Conservation (phyloP, 805 yeast species). For the Candida coleopterorum region DNA sequence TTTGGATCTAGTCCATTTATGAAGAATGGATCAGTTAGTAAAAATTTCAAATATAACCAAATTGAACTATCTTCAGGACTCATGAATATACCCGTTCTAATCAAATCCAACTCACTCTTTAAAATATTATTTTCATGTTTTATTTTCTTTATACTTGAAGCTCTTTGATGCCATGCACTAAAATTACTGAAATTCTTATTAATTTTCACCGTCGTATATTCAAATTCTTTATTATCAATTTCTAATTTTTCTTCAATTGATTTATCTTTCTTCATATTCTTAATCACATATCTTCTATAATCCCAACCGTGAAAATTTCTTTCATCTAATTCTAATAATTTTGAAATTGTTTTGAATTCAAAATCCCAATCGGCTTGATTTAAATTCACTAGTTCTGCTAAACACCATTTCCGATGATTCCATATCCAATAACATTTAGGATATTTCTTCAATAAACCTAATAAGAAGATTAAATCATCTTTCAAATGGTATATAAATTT, state of each 20-base stretch:
- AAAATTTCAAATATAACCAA: slow-evolving; percentile 88
- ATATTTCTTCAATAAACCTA: slow-evolving; percentile 51
- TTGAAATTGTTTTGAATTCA: slow-evolving; percentile 68
- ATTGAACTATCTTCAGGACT: slow-evolving; percentile 93
- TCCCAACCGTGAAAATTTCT: slow-evolving; percentile 97
- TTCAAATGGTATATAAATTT: slow-evolving; percentile 24
- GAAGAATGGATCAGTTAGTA: slow-evolving; percentile 45
- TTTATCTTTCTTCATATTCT: slow-evolving; percentile 23
- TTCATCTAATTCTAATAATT: slow-evolving; percentile 64
- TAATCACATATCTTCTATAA: slow-evolving; percentile 71
- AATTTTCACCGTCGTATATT: slow-evolving; percentile 73
- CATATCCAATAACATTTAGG: slow-evolving; percentile 98
- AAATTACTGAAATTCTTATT: slow-evolving; percentile 84
- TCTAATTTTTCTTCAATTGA: slow-evolving; percentile 14
- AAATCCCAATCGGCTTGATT: slow-evolving; percentile 57
- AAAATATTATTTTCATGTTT: slow-evolving; percentile 26
- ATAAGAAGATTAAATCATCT: slow-evolving; percentile 58
- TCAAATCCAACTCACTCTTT: slow-evolving; percentile 55
- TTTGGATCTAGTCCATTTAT: slow-evolving; percentile 15
- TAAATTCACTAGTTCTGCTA: slow-evolving; percentile 41
- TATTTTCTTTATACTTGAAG: slow-evolving; percentile 58
- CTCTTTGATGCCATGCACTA: slow-evolving; percentile 93
- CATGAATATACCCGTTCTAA: slow-evolving; percentile 82
- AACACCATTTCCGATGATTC: slow-evolving; percentile 87
- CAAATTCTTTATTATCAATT: slow-evolving; percentile 52